Percentiles rank a stretch among this genome's conserved stretches.
Conservation (phyloP, 495 filamentous ascomycete species). For the Neurospora intermedia region DNA sequence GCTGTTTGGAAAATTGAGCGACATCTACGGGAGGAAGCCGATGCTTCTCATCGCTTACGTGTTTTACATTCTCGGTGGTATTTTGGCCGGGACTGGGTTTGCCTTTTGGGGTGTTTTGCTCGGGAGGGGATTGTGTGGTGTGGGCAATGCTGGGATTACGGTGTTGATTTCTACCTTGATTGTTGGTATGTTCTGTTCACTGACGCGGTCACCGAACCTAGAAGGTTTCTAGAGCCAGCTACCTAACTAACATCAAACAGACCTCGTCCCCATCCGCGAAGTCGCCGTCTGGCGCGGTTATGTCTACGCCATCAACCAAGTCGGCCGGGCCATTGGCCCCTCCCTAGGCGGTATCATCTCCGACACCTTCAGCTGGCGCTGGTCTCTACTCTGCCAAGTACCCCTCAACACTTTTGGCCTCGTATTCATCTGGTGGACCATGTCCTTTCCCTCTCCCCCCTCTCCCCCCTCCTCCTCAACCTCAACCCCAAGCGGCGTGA, state of each 20-base stretch:
- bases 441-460: constrained; percentile 4
- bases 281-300: constrained; percentile 14
- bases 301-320: constrained; percentile 9
- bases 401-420: constrained; percentile 3
- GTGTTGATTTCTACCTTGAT: constrained; percentile 11
- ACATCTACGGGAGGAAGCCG: constrained; percentile 11
- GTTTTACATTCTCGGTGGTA: background rate
- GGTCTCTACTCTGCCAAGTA: constrained; percentile 9
- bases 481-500: background rate
- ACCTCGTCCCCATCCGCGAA: constrained; percentile 9
- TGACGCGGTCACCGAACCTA: too few relatives aligned
- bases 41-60: constrained; percentile 7
- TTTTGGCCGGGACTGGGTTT: constrained; percentile 3
- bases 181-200: background rate
- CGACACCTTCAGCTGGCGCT: constrained; percentile 7
- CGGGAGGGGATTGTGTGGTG: constrained; percentile 5
- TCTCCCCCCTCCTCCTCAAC: background rate
- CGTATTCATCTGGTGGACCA: constrained; percentile 8
- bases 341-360: constrained; percentile 7
- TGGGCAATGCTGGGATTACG: constrained; percentile 10
- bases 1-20: constrained; percentile 9
- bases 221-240: too few relatives aligned
- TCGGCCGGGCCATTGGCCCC: constrained; percentile 9
- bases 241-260: background rate
- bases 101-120: constrained; percentile 6